phyloP scores from a whole-genome alignment of 2,329 filamentous ascomycete species.

The Bisporella sp. region DNA sequence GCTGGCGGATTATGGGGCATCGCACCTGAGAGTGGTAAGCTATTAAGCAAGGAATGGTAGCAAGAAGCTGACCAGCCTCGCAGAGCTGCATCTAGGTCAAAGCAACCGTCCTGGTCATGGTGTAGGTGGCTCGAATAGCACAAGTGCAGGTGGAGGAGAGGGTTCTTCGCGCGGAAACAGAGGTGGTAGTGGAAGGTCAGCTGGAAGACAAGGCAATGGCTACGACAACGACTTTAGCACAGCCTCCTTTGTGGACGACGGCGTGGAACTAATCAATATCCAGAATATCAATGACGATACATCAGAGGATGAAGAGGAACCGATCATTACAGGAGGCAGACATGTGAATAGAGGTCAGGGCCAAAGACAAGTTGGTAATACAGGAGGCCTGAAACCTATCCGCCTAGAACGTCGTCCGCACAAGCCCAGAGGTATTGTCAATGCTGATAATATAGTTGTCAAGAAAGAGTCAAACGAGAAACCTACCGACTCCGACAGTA shows the following conservation, averaged over 20 bases:
- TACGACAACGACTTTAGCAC: neutral
- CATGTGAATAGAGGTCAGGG: constrained; percentile 1
- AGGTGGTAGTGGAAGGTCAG: neutral
- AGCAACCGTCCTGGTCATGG: too few relatives aligned
- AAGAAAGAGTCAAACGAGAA: constrained; percentile 2
- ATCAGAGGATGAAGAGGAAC: constrained; percentile 13
- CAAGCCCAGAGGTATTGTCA: constrained; percentile 22
- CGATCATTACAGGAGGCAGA: constrained; percentile 1
- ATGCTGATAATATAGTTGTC: constrained; percentile 16
- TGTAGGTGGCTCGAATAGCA: too few relatives aligned
- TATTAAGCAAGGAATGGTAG: neutral
- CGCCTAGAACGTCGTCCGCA: constrained; percentile 24
- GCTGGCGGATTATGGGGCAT: constrained; percentile 17
- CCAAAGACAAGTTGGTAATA: constrained; percentile 9
- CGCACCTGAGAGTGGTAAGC: constrained; percentile 19
- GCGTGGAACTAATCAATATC: constrained; percentile 22
- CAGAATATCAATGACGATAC: constrained; percentile 19
- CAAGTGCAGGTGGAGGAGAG: neutral
- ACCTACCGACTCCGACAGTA: neutral
- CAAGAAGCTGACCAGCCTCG: too few relatives aligned
- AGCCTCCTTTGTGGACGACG: constrained; percentile 19
- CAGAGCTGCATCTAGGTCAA: too few relatives aligned
- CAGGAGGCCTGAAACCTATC: constrained; percentile 20
- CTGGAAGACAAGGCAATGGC: constrained; percentile 3
- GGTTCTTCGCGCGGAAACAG: constrained; percentile 2